Conservation (phyloP, 371 early-diverging fungal species). For the Rhizomucor miehei region DNA sequence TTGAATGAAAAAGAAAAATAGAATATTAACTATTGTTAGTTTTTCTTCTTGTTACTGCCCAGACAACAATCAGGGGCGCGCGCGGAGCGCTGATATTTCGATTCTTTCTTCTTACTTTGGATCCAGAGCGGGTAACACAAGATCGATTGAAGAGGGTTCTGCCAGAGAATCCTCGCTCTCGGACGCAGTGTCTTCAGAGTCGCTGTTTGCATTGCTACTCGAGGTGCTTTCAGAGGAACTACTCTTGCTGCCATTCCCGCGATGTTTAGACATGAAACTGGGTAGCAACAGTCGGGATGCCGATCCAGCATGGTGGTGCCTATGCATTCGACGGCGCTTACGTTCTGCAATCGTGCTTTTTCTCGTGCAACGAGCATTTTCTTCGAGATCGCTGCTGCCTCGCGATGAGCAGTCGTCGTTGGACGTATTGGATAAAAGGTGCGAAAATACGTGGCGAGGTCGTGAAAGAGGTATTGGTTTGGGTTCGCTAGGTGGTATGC, state of each 20-base stretch:
- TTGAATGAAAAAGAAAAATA: constrained; percentile 2
- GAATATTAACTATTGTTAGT: too few species aligned
- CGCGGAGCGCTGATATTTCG: too few species aligned
- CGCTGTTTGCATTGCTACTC: constrained; percentile 5
- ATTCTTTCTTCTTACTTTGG: constrained; percentile 28
- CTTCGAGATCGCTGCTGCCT: constrained; percentile 18
- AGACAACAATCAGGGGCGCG: too few species aligned
- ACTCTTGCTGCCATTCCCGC: constrained; percentile 3
- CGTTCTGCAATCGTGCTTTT: constrained; percentile 19
- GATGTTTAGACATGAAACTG: constrained; percentile 5
- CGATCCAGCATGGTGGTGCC: constrained; percentile 19
- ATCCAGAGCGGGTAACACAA: constrained; percentile 45
- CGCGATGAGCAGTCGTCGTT: constrained; percentile 17
- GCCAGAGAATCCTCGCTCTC: constrained; percentile 1
- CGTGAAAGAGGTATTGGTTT: neutral
- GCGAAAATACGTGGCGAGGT: constrained; percentile 1
- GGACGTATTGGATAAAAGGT: constrained; percentile 1
- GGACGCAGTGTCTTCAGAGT: constrained; percentile 2
- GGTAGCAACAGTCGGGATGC: constrained; percentile 8
- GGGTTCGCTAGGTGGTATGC: neutral
- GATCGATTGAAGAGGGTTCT: constrained; percentile 12
- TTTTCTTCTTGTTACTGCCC: too few species aligned
- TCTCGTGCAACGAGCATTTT: constrained; percentile 13
- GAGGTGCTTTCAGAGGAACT: constrained; percentile 3
- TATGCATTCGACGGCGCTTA: constrained; percentile 31